Conservation (phyloP, 305 asterid species). For the Solanum hybrid region DNA sequence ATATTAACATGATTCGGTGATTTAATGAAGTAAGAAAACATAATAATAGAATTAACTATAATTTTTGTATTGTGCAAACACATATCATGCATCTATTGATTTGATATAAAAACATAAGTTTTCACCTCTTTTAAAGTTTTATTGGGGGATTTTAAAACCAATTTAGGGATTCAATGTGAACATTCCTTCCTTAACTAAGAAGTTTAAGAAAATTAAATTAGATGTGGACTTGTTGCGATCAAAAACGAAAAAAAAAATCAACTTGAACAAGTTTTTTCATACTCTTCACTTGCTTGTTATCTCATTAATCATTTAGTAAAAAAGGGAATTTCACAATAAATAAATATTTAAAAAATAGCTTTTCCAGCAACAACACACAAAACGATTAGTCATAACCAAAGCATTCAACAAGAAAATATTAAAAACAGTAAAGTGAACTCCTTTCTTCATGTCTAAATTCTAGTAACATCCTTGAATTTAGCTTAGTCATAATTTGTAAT, state of each 20-base stretch:
- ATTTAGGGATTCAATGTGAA: neutral
- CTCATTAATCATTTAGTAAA: neutral
- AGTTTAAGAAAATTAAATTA: neutral
- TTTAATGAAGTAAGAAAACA: neutral
- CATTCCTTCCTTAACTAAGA: neutral
- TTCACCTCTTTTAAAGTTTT: neutral
- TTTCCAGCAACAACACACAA: slow-evolving; percentile 13
- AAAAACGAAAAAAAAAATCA: neutral
- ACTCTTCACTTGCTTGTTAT: slow-evolving; percentile 3
- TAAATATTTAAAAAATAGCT: slow-evolving; percentile 5
- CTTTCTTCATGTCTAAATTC: slow-evolving; percentile 25
- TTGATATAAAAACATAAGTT: neutral
- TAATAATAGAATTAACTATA: neutral
- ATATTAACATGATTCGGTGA: neutral
- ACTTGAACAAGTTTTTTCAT: neutral
- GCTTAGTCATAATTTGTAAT: slow-evolving; percentile 28
- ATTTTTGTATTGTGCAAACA: neutral
- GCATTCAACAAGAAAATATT: slow-evolving; percentile 10
- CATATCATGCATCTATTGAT: neutral
- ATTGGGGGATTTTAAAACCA: neutral
- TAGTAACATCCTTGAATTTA: slow-evolving; percentile 48
- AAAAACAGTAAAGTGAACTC: slow-evolving; percentile 12
- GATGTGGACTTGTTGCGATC: neutral
- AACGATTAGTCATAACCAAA: slow-evolving; percentile 16
- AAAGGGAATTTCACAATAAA: slow-evolving; percentile 2